These are phyloP conservation scores for Astrothelium macrocarpum DNA, from an alignment of 495 filamentous ascomycete genomes.

Conservation along the genomic window DNA sequence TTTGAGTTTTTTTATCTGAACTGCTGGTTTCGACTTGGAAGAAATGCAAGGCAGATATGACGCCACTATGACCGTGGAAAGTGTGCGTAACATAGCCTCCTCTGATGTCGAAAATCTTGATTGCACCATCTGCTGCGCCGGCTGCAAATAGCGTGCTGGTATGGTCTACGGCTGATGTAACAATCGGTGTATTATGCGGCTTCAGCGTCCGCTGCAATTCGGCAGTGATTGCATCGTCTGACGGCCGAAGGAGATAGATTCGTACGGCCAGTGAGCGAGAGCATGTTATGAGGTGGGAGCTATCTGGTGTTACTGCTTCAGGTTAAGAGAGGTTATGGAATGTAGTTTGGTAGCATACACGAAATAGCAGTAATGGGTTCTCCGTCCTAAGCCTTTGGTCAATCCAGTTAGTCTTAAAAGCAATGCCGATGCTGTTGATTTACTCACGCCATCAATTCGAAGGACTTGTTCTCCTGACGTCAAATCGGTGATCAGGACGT, in stretches of 20 bases:
- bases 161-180: slow-evolving; percentile 69
- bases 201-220: slow-evolving; percentile 70
- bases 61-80: slow-evolving; percentile 80
- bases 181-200: slow-evolving; percentile 81
- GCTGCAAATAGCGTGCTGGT: slow-evolving; percentile 88
- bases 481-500: slow-evolving; percentile 79
- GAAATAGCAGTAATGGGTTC: slow-evolving; percentile 81
- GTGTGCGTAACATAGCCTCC: slow-evolving; percentile 91
- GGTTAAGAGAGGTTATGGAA: slow-evolving; percentile 11
- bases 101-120: slow-evolving; percentile 94
- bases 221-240: slow-evolving; percentile 44
- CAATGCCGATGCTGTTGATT: neutral
- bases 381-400: slow-evolving; percentile 58
- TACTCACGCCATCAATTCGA: slow-evolving; percentile 76
- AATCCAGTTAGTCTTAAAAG: slow-evolving; percentile 21
- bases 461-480: slow-evolving; percentile 72
- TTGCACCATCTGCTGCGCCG: slow-evolving; percentile 78
- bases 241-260: slow-evolving; percentile 63
- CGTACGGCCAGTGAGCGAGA: slow-evolving; percentile 91
- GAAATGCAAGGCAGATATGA: slow-evolving; percentile 85
- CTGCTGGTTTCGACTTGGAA: slow-evolving; percentile 55
- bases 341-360: slow-evolving; percentile 41
- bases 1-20: slow-evolving; percentile 31
- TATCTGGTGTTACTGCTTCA: slow-evolving; percentile 67
- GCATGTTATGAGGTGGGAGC: slow-evolving; percentile 78